Percentiles rank a stretch among this genome's conserved stretches.
Evolutionary conservation across 2,329 filamentous ascomycete species (phyloP).

Genomic region (Hypoxylon sp.): DNA sequence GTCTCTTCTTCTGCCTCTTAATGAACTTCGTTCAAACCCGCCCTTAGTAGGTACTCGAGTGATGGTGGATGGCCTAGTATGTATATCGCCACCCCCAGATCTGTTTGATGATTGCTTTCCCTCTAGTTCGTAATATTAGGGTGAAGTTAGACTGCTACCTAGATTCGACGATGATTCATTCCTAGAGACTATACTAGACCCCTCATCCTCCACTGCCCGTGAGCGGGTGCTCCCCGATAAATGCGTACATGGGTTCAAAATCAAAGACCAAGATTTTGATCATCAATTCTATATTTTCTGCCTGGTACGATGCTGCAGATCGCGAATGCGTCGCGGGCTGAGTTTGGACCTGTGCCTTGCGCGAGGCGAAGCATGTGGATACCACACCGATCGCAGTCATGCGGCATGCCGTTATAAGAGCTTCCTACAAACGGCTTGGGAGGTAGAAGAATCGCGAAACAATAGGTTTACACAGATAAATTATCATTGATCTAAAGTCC

Average conservation of each 20-base stretch:
- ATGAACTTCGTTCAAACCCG: too few relatives aligned
- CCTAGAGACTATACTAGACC: too few relatives aligned
- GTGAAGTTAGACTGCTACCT: too few relatives aligned
- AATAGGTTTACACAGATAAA: not conserved
- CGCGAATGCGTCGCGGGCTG: not conserved
- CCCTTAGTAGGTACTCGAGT: too few relatives aligned
- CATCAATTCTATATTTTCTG: not conserved
- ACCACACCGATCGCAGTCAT: slow-evolving; percentile 18
- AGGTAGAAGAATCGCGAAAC: not conserved
- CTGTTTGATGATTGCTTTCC: not conserved
- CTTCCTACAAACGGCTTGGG: not conserved
- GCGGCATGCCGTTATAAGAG: slow-evolving; percentile 1
- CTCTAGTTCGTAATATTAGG: too few relatives aligned
- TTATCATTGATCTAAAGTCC: not conserved
- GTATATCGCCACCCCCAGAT: too few relatives aligned
- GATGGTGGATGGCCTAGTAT: too few relatives aligned
- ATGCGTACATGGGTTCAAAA: not conserved
- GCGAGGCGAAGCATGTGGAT: slow-evolving; percentile 8
- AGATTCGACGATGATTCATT: not conserved
- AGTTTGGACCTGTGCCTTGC: not conserved
- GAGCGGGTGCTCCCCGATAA: not conserved
- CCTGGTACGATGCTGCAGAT: not conserved
- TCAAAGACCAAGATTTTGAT: not conserved
- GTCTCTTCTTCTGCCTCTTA: not conserved
- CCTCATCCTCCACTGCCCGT: not conserved